Conservation (phyloP, 179 eudicot species). For the Carnegiea gigantea region DNA sequence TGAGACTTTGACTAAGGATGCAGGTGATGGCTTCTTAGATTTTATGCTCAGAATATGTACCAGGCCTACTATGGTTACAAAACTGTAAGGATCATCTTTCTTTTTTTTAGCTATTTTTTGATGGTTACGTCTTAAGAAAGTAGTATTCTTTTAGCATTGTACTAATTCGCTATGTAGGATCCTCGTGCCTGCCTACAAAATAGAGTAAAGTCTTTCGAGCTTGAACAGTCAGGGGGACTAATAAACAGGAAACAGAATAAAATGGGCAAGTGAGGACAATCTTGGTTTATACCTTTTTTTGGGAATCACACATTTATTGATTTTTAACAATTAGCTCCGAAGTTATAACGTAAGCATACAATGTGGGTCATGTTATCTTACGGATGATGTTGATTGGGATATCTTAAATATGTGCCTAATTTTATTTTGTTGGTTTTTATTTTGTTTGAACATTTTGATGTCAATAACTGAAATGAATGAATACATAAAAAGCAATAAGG, state of each 20-base stretch:
- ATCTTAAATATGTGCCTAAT: too few relatives aligned
- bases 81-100: slow-evolving; percentile 55
- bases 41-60: slow-evolving; percentile 7
- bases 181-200: slow-evolving; percentile 98
- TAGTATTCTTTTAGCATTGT: slow-evolving; percentile 10
- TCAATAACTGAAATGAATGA: too few relatives aligned
- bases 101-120: background rate
- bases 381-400: too few relatives aligned
- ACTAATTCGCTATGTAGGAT: slow-evolving; percentile 55
- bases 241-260: slow-evolving; percentile 74
- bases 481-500: too few relatives aligned
- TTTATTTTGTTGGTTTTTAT: too few relatives aligned
- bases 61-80: slow-evolving; percentile 34
- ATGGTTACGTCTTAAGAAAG: background rate
- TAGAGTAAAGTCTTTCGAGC: slow-evolving; percentile 71
- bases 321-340: too few relatives aligned
- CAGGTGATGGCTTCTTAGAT: background rate
- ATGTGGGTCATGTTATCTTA: too few relatives aligned
- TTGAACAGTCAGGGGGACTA: slow-evolving; percentile 83
- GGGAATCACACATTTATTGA: too few relatives aligned
- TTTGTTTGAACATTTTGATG: too few relatives aligned
- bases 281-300: background rate
- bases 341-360: too few relatives aligned
- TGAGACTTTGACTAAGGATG: slow-evolving; percentile 5
- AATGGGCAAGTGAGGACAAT: slow-evolving; percentile 58